Base-by-base conservation (phyloP, 495 filamentous ascomycete species). In the Penicillium riverlandense region DNA sequence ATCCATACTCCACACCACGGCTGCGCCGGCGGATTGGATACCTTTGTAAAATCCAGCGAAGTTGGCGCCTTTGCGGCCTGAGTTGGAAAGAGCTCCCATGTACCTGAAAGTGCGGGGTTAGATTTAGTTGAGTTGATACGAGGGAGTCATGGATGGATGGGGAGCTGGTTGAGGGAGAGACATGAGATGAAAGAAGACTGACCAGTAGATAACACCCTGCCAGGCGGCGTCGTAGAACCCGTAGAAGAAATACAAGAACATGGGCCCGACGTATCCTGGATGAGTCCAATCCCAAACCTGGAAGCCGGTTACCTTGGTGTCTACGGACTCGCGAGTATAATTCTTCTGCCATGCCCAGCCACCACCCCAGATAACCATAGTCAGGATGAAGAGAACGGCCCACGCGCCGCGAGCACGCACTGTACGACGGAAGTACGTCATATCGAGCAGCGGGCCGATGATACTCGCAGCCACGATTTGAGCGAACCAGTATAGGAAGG, bases 41-140 rank as follows among this genome's bases (percentile, higher is more conserved):
- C 86, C 88, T 56, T 95, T 95, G 78, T 95, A 95, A 72, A 90
- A 95, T 37, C 90, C 90, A 11, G 87, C 80, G 53, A 90, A 80
- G 70, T 95, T 92, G 63, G 90, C 90, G 11, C 88, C 79, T 55
- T 88, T 90, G 54, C 89, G 85, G 46, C 85, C 82, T 22, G 89
- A 91, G 74, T 95, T 95, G 49, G 84, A 86, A 41, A 94, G 72
- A 8, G 90, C 79, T 35, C 90, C 90, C 84, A 96, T 94, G 65
- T 80, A 80, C 82, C 81, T 86, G 42, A 38, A 16, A 16, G 15
- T 16, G 15, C 4, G 15, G 15, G 15, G 15, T 16, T 16, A 16
- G 15, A 16, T 16, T 16, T 16, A 16, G 15, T 16, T 4, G 15
- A 4, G 1, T 16, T 16, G 15, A 16, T 16, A 16, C 15, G 15